These are phyloP conservation scores for Neurospora discreta DNA, from an alignment of 495 filamentous ascomycete species.

Conservation along the genomic window DNA sequence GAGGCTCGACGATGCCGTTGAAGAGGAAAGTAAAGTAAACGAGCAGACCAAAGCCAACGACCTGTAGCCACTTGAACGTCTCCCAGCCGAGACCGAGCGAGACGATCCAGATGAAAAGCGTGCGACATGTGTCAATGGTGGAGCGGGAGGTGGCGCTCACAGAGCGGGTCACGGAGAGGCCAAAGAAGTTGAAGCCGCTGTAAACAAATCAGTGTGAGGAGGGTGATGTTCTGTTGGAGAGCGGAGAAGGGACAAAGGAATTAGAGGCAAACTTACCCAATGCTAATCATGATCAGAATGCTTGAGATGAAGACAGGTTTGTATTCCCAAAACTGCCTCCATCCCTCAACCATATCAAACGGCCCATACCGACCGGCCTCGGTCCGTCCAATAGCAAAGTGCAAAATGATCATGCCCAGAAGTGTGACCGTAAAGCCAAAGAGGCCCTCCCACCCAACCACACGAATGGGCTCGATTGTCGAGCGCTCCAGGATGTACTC, in stretches of 20 bases:
- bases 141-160: conserved; percentile 87
- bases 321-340: conserved; percentile 61
- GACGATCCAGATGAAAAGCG: conserved; percentile 96
- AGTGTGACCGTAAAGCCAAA: conserved; percentile 85
- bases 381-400: conserved; percentile 63
- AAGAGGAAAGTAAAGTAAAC: conserved; percentile 97
- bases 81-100: conserved; percentile 93
- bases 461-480: conserved; percentile 73
- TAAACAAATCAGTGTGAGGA: neutral
- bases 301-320: conserved; percentile 60
- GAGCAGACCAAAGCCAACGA: conserved; percentile 73
- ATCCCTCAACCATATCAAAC: conserved; percentile 81
- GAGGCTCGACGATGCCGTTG: conserved; percentile 83
- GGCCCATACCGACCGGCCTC: conserved; percentile 66
- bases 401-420: conserved; percentile 66
- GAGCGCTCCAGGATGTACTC: conserved; percentile 91
- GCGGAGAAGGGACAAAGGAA: no score
- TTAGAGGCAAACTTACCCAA: conserved; percentile 52
- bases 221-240: neutral
- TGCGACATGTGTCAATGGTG: conserved; percentile 94
- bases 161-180: conserved; percentile 75
- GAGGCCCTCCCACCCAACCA: conserved; percentile 92
- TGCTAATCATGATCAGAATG: conserved; percentile 88
- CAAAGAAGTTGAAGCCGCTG: conserved; percentile 98
- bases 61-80: conserved; percentile 95